Evolutionary conservation across 352 stramenopile species (phyloP), one percentile per base, ranked within the genome.

Genomic region (Globisporangium barbulae): DNA sequence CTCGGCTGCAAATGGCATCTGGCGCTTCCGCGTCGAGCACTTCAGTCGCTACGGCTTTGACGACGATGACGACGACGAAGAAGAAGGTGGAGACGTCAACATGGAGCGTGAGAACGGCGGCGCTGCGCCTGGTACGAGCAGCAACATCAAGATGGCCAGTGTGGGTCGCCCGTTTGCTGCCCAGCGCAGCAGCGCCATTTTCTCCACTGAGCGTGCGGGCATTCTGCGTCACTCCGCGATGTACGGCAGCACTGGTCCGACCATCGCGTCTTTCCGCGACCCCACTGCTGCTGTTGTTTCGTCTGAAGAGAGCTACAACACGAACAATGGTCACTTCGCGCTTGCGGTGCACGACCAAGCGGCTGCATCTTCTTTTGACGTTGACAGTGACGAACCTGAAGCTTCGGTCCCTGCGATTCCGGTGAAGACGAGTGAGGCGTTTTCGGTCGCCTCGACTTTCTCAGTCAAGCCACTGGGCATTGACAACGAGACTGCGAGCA

Each of bases 41-140:
- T 95, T 95, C 47, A 93, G 83, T 67, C 86, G 86, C 37, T 95
- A 95, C 53, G 86, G 83, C 5, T 84, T 95, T 56, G 72, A 82
- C 48, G 79, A 88, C 58, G 77, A 90, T 42, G 84, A 91, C 28
- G 84, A 90, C 13, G 76, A 91, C 22, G 83, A 88, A 2, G 78
- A 79, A 53, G 67, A 54, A 30, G 55, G 57, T 2, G 37, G 55
- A 6, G 63, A 78, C 25, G 76, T 82, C 67, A 64, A 69, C 63
- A 66, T 70, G 56, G 53, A 64, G 28, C 73, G 30, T n/a, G 64
- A 63, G n/a, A 37, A 64, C n/a, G 66, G 21, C 10, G 62, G 30
- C 33, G 67, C 61, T 22, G 59, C 69, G 22, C 35, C 72, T 47
- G 59, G 73, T 41, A 49, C 68, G n/a, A 57, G 50, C 28, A 64